phyloP scores from a whole-genome alignment of 164 flowering plant genomes.

The Aristolochia fimbriata region DNA sequence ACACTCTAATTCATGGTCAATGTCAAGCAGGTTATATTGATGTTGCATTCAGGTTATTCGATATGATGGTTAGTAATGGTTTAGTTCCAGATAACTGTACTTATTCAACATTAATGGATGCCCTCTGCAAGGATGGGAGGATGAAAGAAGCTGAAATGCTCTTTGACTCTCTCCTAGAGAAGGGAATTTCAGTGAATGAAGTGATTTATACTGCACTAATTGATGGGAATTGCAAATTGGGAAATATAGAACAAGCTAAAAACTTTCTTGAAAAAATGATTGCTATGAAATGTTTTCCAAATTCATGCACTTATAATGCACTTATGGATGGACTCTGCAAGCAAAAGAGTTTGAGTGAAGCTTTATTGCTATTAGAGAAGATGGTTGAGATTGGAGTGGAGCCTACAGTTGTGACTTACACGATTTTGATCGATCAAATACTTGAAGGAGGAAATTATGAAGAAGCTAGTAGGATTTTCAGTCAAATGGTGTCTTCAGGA shows the following conservation, averaged over 20 bases:
- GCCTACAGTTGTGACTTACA: slow-evolving; percentile 49
- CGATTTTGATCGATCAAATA: slow-evolving; percentile 50
- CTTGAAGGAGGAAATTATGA: slow-evolving; percentile 44
- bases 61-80: slow-evolving; percentile 46
- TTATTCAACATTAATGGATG: slow-evolving; percentile 32
- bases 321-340: slow-evolving; percentile 59
- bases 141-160: slow-evolving; percentile 39
- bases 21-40: slow-evolving; percentile 57
- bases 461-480: slow-evolving; percentile 33
- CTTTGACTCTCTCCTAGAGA: slow-evolving; percentile 45
- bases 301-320: slow-evolving; percentile 47
- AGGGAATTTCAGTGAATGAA: slow-evolving; percentile 48
- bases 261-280: slow-evolving; percentile 47
- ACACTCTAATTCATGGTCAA: slow-evolving; percentile 30
- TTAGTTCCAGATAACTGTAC: slow-evolving; percentile 64
- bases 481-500: slow-evolving; percentile 46
- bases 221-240: slow-evolving; percentile 64
- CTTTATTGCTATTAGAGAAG: slow-evolving; percentile 28
- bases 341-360: slow-evolving; percentile 41
- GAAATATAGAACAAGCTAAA: slow-evolving; percentile 36
- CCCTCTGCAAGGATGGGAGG: slow-evolving; percentile 41
- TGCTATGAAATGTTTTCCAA: slow-evolving; percentile 39
- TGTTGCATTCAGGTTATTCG: slow-evolving; percentile 55
- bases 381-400: slow-evolving; percentile 43
- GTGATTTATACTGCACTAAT: slow-evolving; percentile 60